Percentiles rank a stretch among this genome's conserved stretches.
phyloP scores from a whole-genome alignment of 2,329 filamentous ascomycete genomes.

The Aspergillus flavus region DNA sequence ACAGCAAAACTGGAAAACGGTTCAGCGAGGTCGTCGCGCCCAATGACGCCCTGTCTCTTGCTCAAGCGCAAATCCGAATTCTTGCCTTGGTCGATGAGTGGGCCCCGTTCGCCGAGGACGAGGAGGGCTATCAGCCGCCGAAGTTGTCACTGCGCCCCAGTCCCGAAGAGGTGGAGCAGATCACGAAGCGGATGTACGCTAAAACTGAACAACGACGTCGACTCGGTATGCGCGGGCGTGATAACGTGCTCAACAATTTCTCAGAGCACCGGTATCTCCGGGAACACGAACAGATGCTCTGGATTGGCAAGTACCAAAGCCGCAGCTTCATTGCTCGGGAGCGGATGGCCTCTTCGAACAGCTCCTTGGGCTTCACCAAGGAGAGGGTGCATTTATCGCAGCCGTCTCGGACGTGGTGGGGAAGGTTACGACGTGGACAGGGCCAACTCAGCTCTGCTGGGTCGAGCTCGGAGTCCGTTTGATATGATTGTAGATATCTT shows the following conservation, averaged over 20 bases:
- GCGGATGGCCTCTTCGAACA: background rate
- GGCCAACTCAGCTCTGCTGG: background rate
- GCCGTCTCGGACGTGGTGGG: background rate
- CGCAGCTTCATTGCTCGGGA: background rate
- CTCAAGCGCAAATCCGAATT: constrained; percentile 64
- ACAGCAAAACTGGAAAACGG: constrained; percentile 48
- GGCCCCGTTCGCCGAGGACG: constrained; percentile 60
- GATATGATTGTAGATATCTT: background rate
- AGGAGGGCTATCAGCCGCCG: constrained; percentile 35
- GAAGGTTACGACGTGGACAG: background rate
- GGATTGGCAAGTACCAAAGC: constrained; percentile 44
- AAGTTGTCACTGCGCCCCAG: constrained; percentile 54
- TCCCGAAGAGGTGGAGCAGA: constrained; percentile 53
- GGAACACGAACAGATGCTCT: constrained; percentile 65
- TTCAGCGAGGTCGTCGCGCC: constrained; percentile 67
- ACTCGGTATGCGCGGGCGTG: constrained; percentile 60
- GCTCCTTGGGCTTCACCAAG: background rate
- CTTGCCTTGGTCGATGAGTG: constrained; percentile 65
- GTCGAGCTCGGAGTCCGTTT: background rate
- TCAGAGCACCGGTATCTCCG: constrained; percentile 62
- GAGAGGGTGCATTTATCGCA: background rate
- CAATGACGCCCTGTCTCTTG: constrained; percentile 63
- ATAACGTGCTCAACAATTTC: constrained; percentile 62
- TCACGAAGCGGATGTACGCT: constrained; percentile 62
- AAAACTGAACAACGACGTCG: constrained; percentile 59